Percentiles rank a stretch among this genome's conserved stretches.
Conservation (phyloP, 805 yeast genomes). For the Yamadazyma paraphyllophila region DNA sequence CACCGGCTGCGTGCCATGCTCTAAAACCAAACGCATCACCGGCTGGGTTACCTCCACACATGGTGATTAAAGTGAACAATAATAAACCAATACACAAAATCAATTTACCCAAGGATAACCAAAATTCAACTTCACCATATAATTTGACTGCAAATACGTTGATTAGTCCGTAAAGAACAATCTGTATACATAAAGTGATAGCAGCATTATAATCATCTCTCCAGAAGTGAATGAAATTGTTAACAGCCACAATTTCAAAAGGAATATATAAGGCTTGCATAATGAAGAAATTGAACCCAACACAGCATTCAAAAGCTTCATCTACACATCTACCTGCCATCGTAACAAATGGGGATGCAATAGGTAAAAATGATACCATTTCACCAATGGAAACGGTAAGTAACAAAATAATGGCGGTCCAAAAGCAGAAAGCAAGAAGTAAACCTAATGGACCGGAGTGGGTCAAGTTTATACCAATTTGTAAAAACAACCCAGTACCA, state of each 20-base stretch:
- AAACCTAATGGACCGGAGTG: conserved; percentile 37
- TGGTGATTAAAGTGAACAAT: conserved; percentile 33
- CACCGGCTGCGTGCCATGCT: conserved; percentile 35
- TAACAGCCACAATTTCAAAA: conserved; percentile 47
- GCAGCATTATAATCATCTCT: conserved; percentile 48
- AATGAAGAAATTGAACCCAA: conserved; percentile 33
- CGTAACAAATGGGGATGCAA: conserved; percentile 36
- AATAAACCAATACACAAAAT: conserved; percentile 38
- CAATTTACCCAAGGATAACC: conserved; percentile 40
- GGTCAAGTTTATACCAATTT: conserved; percentile 19
- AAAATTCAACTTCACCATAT: conserved; percentile 53
- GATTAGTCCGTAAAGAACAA: conserved; percentile 40
- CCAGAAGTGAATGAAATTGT: conserved; percentile 56
- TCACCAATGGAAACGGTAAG: conserved; percentile 39
- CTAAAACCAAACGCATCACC: conserved; percentile 35
- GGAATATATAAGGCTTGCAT: conserved; percentile 40
- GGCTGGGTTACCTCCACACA: conserved; percentile 39
- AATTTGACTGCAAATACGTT: conserved; percentile 48
- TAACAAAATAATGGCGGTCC: conserved; percentile 34
- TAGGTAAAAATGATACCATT: conserved; percentile 39
- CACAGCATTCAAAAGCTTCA: conserved; percentile 36
- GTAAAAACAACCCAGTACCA: conserved; percentile 15
- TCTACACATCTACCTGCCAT: conserved; percentile 40
- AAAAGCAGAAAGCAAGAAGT: conserved; percentile 29
- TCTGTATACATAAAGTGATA: conserved; percentile 42